Evolutionary conservation across 176 grass and related monocot species (phyloP).

Genomic region (Luzula sylvatica): DNA sequence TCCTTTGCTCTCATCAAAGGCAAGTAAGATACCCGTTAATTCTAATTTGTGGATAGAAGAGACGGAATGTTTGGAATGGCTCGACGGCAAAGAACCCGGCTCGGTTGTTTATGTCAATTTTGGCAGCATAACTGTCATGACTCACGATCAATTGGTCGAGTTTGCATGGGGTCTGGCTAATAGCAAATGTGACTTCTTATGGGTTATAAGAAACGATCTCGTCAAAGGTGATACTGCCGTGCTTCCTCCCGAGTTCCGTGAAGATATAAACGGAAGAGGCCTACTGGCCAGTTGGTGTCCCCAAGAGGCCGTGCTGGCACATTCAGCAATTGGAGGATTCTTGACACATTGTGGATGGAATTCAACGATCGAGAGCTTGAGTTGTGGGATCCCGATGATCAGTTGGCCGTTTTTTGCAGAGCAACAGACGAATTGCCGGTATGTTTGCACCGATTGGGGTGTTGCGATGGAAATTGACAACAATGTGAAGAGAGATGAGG

Average conservation of each 20-base stretch:
- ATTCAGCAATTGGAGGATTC: slow-evolving; percentile 39
- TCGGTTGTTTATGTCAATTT: slow-evolving; percentile 84
- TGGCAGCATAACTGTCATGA: slow-evolving; percentile 56
- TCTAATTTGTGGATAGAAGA: slow-evolving; percentile 69
- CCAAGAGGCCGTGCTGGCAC: slow-evolving; percentile 35
- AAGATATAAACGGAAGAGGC: slow-evolving; percentile 21
- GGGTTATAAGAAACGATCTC: slow-evolving; percentile 49
- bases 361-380: slow-evolving; percentile 48
- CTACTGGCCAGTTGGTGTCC: slow-evolving; percentile 47
- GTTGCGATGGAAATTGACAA: slow-evolving; percentile 37
- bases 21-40: slow-evolving; percentile 3
- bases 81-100: slow-evolving; percentile 23
- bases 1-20: slow-evolving; percentile 7
- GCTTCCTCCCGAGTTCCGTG: slow-evolving; percentile 28
- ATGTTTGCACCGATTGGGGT: slow-evolving; percentile 36
- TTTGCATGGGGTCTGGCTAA: slow-evolving; percentile 63
- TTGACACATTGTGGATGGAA: slow-evolving; percentile 80
- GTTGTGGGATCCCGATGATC: slow-evolving; percentile 45
- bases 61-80: slow-evolving; percentile 40
- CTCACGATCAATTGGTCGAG: slow-evolving; percentile 27
- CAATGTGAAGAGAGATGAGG: slow-evolving; percentile 37
- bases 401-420: slow-evolving; percentile 69
- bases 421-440: slow-evolving; percentile 47
- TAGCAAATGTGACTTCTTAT: slow-evolving; percentile 40
- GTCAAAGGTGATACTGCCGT: slow-evolving; percentile 38